Base-by-base conservation (phyloP, 192 early-diverging fungal genomes). In the Coemansia sp. region DNA sequence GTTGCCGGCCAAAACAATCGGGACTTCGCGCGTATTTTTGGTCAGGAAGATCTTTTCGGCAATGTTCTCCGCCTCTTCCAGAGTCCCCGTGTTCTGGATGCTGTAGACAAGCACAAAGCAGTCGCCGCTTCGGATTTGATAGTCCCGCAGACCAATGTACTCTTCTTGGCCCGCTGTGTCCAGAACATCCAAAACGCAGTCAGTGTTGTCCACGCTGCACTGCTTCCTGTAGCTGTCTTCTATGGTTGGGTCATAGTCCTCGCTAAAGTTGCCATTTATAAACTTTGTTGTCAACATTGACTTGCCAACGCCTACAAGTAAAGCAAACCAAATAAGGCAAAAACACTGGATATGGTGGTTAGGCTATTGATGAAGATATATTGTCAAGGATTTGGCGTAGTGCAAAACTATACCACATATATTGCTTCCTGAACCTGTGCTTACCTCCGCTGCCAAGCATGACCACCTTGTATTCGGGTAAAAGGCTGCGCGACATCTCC, bases 201-300 rank as follows among this genome's bases (percentile, higher is more conserved):
- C 83, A 61, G 89, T 86, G 58, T 81, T 84, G 65, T 97, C 93
- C 16, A 97, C 86, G 56, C 86, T 76, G 59, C 89, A 90, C 67
- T 93, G 87, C 69, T 95, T 95, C 64, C 91, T 83, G 82, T 97
- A 95, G 58, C 83, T 86, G 63, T 89, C 89, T 69, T 97, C 95
- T 61, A 97, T 97, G 10, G 95, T 97, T 47, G 95, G 95, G 65
- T 97, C 95, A 69, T 97, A 97, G 47, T 92, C 90, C 34, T 95
- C 91, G 24, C 91, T 88, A 72, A 97, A 97, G 28, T 90, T 88
- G 0, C 89, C 91, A 72, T 94, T 94, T 34, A 95, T 93, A 73
- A 94, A 95, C 63, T 91, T 90, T 46, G 95, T 95, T 0, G 93
- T 95, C 57, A 97, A 77, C 51, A 93, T 93, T 22, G 91, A 93